Base-by-base conservation (phyloP, 2,329 filamentous ascomycete species). In the Alternaria angustiovoidea region DNA sequence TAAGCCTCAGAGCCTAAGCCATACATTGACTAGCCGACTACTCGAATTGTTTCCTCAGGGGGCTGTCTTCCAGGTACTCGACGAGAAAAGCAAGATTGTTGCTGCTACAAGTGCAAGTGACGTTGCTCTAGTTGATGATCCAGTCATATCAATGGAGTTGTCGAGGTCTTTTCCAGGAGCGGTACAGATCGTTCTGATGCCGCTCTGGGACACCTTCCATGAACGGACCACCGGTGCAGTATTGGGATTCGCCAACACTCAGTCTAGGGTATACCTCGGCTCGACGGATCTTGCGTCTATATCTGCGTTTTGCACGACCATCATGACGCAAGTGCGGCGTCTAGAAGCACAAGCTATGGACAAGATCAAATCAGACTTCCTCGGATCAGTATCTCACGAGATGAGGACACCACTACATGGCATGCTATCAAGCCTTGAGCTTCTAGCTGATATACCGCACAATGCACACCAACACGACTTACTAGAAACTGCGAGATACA, bases 271-370 rank as follows among this genome's bases (percentile, higher is more conserved):
- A 4, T 56, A 56, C 39, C 52, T 59, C 20, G 39, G 57, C 26
- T 56, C 52, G 7, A 59, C 52, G 7, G 57, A 59, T 41, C 53
- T 59, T 28, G 48, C 46, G 8, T 59, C 57, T 6, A 56, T 59
- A 12, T 59, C 57, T 22, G 57, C 52, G 11, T 56, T 59, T 26
- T 59, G 57, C 52, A 59, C 52, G 5, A 59, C 57, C 24, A 54
- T 56, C 14, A 59, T 59, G 57, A 59, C 52, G 30, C 57, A 59
- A n/a, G 57, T 59, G 8, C 44, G 57, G 11, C 57, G 57, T 36
- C 44, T 59, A 5, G 57, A 59, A 51, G 57, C 41, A 22, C 57
- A 59, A n/a, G 52, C 52, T 48, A 56, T 59, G 53, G 57, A 59
- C 11, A 59, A 44, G 20, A 59, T 59, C 24, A 56, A 59, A 28